Conservation (phyloP, 176 grass and related monocot species). For the Carex cristatella region DNA sequence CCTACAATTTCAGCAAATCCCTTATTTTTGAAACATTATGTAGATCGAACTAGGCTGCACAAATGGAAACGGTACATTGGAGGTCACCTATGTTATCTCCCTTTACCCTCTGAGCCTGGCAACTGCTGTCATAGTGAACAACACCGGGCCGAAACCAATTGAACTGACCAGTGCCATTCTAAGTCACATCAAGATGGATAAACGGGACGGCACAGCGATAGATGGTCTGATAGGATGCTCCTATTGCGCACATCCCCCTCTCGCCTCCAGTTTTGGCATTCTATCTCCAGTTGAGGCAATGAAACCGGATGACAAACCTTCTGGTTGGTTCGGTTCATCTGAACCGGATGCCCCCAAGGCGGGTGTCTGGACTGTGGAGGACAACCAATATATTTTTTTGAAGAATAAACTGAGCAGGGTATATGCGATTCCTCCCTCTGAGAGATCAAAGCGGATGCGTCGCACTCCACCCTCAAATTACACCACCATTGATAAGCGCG, state of each 20-base stretch:
- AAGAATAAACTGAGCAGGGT: conserved; percentile 78
- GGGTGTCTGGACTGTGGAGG: conserved; percentile 59
- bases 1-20: not conserved
- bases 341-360: conserved; percentile 25
- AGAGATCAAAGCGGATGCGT: conserved; percentile 76
- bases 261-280: conserved; percentile 39
- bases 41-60: conserved; percentile 82
- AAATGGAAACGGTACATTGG: conserved; percentile 46
- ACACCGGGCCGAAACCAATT: conserved; percentile 55
- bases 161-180: conserved; percentile 75
- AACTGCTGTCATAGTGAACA: conserved; percentile 74
- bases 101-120: conserved; percentile 82
- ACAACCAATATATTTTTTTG: conserved; percentile 61
- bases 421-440: conserved; percentile 70
- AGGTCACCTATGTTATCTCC: conserved; percentile 77
- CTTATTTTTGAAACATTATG: not conserved
- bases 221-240: conserved; percentile 66
- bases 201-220: conserved; percentile 44
- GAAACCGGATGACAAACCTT: conserved; percentile 56
- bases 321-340: conserved; percentile 33
- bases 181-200: conserved; percentile 81
- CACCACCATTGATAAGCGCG: conserved; percentile 68
- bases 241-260: conserved; percentile 63
- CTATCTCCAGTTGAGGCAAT: conserved; percentile 70
- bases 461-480: conserved; percentile 75